Conservation (phyloP, 1,139 yeast species). For the Magnusiomyces suaveolens region DNA sequence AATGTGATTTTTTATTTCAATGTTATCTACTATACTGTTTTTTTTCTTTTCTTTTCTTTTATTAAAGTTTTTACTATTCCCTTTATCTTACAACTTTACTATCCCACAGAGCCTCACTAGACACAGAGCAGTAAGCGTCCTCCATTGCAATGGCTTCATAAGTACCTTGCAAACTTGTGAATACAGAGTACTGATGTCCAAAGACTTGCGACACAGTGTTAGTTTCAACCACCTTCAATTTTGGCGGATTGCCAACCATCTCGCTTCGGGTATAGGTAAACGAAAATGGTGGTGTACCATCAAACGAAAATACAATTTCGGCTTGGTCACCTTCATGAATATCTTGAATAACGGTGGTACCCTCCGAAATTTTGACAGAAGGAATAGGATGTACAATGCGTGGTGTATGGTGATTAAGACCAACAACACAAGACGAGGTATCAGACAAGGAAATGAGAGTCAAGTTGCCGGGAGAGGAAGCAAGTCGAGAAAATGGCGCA, state of each 20-base stretch:
- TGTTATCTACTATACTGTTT: no score
- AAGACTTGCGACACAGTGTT: conserved; percentile 63
- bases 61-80: no score
- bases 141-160: conserved; percentile 83
- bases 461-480: conserved; percentile 70
- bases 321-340: conserved; percentile 72
- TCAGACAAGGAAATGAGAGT: conserved; percentile 64
- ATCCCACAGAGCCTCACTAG: neutral
- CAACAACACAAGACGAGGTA: conserved; percentile 65
- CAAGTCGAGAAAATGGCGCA: conserved; percentile 56
- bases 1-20: no score
- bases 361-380: conserved; percentile 78
- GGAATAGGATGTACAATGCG: conserved; percentile 67
- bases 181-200: conserved; percentile 56
- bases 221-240: conserved; percentile 58
- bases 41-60: no score
- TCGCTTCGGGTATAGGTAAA: conserved; percentile 48
- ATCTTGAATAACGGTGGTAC: conserved; percentile 63
- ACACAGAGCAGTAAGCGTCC: conserved; percentile 65
- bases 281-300: conserved; percentile 43
- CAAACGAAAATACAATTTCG: conserved; percentile 42
- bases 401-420: conserved; percentile 34
- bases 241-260: conserved; percentile 28
- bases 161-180: conserved; percentile 82
- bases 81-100: neutral